These are phyloP conservation scores for Strobilomyces echinocephalus DNA, from an alignment of 768 basidiomycete species.

Conservation along the genomic window DNA sequence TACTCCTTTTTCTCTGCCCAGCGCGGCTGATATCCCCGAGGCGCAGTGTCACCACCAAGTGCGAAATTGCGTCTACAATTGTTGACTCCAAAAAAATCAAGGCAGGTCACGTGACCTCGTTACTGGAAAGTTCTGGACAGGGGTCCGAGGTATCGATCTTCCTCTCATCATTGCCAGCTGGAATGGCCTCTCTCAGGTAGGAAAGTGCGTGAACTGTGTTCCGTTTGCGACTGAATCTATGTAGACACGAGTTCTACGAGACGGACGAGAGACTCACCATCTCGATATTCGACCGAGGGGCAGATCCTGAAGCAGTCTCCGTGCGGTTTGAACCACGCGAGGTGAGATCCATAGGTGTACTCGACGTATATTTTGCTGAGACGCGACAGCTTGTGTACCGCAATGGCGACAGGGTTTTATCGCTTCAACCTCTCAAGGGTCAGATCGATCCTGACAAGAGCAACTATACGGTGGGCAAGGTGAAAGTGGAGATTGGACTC, in stretches of 20 bases:
- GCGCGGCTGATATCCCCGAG: too few species aligned
- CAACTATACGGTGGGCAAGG: constrained; percentile 67
- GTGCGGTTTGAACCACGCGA: constrained; percentile 62
- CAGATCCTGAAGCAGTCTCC: constrained; percentile 57
- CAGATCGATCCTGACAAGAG: constrained; percentile 65
- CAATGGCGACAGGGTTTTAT: constrained; percentile 66
- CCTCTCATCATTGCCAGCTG: background rate
- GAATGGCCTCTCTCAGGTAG: constrained; percentile 30
- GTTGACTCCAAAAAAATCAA: too few species aligned
- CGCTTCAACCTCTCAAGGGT: constrained; percentile 76
- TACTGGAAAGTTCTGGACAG: constrained; percentile 27
- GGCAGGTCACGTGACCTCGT: constrained; percentile 20
- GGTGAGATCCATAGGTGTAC: constrained; percentile 38
- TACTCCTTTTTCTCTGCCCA: too few species aligned
- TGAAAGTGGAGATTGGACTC: constrained; percentile 85
- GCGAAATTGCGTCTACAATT: too few species aligned
- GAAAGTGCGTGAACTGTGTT: background rate
- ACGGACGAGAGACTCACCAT: constrained; percentile 70
- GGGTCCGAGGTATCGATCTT: background rate
- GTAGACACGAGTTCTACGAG: constrained; percentile 85
- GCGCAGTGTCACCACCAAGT: too few species aligned
- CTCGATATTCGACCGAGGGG: constrained; percentile 76
- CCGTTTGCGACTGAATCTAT: background rate
- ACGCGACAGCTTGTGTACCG: constrained; percentile 36
- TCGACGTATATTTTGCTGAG: constrained; percentile 1